Evolutionary conservation across 352 stramenopile genomes (phyloP).

Genomic region (Blastocystis sp.): DNA sequence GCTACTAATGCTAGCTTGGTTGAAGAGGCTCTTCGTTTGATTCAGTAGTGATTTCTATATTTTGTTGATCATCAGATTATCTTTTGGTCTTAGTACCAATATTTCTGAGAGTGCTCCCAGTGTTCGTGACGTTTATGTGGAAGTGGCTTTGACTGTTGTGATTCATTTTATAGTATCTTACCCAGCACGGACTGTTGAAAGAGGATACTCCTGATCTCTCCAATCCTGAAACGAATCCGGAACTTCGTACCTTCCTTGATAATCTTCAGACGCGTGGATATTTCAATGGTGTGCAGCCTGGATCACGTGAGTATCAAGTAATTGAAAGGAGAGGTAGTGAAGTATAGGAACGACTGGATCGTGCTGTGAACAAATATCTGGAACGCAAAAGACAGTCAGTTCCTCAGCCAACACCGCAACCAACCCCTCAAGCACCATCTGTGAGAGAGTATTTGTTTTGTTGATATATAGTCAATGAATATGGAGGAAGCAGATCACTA

Average conservation of each 20-base stretch:
- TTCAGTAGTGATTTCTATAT: neutral
- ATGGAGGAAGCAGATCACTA: neutral
- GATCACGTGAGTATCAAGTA: conserved; percentile 17
- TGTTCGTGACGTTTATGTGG: conserved; percentile 2
- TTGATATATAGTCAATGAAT: neutral
- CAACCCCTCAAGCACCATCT: neutral
- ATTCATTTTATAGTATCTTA: neutral
- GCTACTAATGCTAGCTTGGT: neutral
- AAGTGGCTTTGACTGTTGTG: neutral
- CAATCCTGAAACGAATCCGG: neutral
- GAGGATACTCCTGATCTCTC: neutral
- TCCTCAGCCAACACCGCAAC: neutral
- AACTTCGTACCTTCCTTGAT: neutral
- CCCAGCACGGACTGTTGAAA: neutral
- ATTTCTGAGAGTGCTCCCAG: neutral
- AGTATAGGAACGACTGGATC: neutral
- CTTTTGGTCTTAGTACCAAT: conserved; percentile 20
- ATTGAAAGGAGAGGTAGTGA: neutral
- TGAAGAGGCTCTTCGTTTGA: conserved; percentile 44
- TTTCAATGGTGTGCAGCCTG: neutral
- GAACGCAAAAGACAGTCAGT: neutral
- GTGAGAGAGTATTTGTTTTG: neutral
- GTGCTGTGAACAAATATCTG: conserved; percentile 53
- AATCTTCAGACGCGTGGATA: neutral
- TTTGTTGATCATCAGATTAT: neutral